phyloP scores from a whole-genome alignment of 2,329 filamentous ascomycete genomes.

The Cadophora luteo-olivacea region DNA sequence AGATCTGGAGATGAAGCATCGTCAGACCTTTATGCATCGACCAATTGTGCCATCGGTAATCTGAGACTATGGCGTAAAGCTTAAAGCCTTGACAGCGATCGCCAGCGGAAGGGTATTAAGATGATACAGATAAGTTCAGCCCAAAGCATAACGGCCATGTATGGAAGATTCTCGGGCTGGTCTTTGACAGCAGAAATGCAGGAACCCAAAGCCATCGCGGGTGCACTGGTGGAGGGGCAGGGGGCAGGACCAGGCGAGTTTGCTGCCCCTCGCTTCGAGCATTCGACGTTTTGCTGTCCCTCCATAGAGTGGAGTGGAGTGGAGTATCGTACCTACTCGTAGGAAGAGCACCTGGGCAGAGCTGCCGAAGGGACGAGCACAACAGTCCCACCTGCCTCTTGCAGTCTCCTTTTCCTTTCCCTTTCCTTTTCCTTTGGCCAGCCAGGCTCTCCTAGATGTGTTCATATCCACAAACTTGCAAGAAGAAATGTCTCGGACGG shows the following conservation, averaged over 20 bases:
- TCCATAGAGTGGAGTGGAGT: background rate
- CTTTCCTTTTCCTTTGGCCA: background rate
- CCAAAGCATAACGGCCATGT: background rate
- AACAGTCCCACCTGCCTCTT: background rate
- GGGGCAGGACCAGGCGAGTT: background rate
- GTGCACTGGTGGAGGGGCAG: background rate
- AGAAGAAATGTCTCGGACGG: constrained; percentile 12
- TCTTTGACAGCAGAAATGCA: constrained; percentile 13
- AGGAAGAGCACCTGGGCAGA: background rate
- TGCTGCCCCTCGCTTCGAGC: background rate
- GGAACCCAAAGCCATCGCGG: background rate
- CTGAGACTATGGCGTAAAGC: constrained; percentile 3
- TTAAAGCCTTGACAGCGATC: constrained; percentile 3
- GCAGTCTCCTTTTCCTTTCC: background rate
- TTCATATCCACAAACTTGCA: background rate
- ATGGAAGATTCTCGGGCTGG: constrained; percentile 12
- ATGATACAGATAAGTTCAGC: constrained; percentile 1
- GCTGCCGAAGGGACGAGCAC: constrained; percentile 18
- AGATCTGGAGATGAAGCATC: constrained; percentile 12
- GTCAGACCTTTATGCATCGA: constrained; percentile 1
- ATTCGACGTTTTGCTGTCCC: background rate
- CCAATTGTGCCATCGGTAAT: background rate
- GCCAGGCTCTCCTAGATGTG: background rate
- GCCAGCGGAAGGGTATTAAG: constrained; percentile 1
- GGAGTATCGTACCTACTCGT: background rate